phyloP scores from a whole-genome alignment of 2,329 filamentous ascomycete species.

The Nothopassalora personata region DNA sequence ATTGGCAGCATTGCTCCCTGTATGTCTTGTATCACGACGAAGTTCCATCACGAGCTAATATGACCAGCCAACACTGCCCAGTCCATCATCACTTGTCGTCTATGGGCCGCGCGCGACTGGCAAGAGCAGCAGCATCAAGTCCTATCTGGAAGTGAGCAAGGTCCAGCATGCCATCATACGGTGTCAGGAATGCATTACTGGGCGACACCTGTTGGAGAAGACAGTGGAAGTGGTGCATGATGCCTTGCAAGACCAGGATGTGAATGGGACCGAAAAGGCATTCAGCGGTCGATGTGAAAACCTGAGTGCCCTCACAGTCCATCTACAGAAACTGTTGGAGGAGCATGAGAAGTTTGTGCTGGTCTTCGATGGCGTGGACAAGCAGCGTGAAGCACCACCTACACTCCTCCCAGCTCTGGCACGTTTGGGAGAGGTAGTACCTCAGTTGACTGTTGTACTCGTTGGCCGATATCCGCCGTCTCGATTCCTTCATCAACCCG shows the following conservation, averaged over 20 bases:
- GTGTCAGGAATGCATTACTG: conserved; percentile 71
- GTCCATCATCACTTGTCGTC: conserved; percentile 67
- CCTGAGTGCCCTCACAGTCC: conserved; percentile 67
- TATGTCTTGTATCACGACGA: conserved; percentile 24
- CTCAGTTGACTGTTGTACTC: conserved; percentile 69
- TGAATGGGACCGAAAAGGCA: conserved; percentile 32
- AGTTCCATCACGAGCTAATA: not conserved
- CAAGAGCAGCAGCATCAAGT: conserved; percentile 66
- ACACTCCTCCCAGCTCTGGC: conserved; percentile 78
- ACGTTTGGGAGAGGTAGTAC: conserved; percentile 73
- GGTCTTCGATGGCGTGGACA: conserved; percentile 83
- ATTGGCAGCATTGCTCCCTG: conserved; percentile 42
- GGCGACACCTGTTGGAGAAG: conserved; percentile 70
- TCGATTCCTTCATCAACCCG: conserved; percentile 62
- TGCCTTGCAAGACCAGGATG: conserved; percentile 28
- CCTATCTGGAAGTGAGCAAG: conserved; percentile 51
- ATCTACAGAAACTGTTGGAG: conserved; percentile 61
- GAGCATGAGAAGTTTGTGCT: conserved; percentile 63
- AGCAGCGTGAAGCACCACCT: conserved; percentile 70
- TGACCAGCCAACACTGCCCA: conserved; percentile 58
- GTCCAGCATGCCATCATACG: conserved; percentile 59
- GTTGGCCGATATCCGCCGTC: conserved; percentile 68
- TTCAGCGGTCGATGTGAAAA: conserved; percentile 67
- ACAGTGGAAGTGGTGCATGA: conserved; percentile 52
- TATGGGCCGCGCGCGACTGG: conserved; percentile 84